These are phyloP conservation scores for Irpex sp. DNA, from an alignment of 1,284 basidiomycete species.

Conservation along the genomic window DNA sequence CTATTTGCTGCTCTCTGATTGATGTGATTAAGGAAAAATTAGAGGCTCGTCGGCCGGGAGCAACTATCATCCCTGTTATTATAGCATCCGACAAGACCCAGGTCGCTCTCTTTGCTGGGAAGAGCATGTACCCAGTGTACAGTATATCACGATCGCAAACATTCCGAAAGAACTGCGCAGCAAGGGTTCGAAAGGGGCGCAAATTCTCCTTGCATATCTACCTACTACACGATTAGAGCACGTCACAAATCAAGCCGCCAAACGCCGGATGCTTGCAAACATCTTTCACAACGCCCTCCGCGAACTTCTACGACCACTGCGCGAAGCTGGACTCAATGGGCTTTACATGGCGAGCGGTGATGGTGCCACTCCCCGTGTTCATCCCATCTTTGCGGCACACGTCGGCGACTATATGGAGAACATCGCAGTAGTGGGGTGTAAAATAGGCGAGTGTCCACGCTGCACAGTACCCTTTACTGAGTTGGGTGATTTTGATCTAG, in stretches of 20 bases:
- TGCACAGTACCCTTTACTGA: background rate
- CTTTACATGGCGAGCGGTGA: conserved; percentile 18
- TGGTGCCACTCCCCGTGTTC: conserved; percentile 13
- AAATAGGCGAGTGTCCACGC: background rate
- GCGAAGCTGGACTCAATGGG: conserved; percentile 10
- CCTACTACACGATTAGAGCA: conserved; percentile 28
- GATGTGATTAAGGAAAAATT: too few relatives aligned
- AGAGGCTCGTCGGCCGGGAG: background rate
- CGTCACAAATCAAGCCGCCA: conserved; percentile 19
- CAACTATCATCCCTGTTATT: conserved; percentile 19
- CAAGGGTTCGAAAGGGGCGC: background rate
- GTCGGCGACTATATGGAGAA: conserved; percentile 1
- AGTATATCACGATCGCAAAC: conserved; percentile 23
- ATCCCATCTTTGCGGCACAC: conserved; percentile 20
- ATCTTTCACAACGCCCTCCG: conserved; percentile 22
- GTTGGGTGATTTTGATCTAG: background rate
- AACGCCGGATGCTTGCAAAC: conserved; percentile 10
- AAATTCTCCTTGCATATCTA: conserved; percentile 35
- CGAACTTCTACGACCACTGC: conserved; percentile 11
- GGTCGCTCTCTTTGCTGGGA: conserved; percentile 17
- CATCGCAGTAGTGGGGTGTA: background rate
- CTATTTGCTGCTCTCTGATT: background rate
- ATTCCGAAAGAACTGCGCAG: conserved; percentile 14
- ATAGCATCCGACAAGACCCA: conserved; percentile 20
- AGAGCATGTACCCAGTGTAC: conserved; percentile 24